Conservation (phyloP, 306 rosid species). For the Canavalia ensiformis region DNA sequence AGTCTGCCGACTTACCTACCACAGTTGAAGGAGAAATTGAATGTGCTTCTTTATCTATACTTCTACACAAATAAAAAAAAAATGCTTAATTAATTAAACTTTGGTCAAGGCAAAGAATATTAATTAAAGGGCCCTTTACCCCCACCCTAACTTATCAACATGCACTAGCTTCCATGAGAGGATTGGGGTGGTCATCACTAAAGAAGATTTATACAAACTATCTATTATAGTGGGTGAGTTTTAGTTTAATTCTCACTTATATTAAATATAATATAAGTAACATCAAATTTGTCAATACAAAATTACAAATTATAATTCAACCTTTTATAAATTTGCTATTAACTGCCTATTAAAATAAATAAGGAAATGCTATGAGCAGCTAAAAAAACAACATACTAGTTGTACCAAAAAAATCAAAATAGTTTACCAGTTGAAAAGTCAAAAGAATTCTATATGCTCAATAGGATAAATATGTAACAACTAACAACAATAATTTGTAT, state of each 20-base stretch:
- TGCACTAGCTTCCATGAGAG: background rate
- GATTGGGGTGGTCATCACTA: background rate
- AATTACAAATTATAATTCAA: background rate
- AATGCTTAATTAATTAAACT: background rate
- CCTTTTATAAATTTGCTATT: no score
- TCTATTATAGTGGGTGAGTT: background rate
- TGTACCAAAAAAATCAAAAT: no score
- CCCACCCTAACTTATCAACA: background rate
- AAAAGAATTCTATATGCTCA: no score
- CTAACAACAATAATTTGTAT: no score
- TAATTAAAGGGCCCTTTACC: background rate
- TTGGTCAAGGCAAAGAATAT: constrained; percentile 11
- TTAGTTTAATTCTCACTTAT: background rate
- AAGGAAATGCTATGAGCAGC: no score
- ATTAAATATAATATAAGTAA: background rate
- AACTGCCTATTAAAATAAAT: no score
- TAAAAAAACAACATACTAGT: no score
- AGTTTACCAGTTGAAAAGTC: no score
- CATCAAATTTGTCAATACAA: background rate
- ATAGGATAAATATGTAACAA: no score
- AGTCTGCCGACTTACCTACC: constrained; percentile 49
- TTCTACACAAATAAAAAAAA: background rate
- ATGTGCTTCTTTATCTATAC: constrained; percentile 4
- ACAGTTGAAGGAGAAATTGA: constrained; percentile 34
- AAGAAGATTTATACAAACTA: background rate